Evolutionary conservation across 495 filamentous ascomycete species (phyloP).

Genomic region (Trichoderma reesei): DNA sequence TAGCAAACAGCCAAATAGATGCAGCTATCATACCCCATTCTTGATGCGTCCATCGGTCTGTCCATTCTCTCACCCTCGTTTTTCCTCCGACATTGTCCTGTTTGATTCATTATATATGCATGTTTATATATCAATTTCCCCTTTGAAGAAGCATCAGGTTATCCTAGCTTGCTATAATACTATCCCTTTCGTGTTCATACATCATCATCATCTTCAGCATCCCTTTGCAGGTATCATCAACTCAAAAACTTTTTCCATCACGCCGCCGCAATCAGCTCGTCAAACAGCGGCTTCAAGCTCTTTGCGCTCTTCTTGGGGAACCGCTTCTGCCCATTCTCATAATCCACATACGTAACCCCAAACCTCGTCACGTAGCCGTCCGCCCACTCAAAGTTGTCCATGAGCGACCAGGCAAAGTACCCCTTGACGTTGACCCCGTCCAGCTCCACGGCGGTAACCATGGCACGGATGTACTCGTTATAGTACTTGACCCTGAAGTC

Average conservation of each 20-base stretch:
- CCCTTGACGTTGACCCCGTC: conserved; percentile 63
- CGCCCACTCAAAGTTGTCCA: conserved; percentile 65
- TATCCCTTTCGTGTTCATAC: too few relatives aligned
- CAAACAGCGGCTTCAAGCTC: conserved; percentile 54
- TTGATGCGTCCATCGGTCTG: too few relatives aligned
- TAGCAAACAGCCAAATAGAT: too few relatives aligned
- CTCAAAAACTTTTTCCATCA: conserved; percentile 18
- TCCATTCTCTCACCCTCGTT: too few relatives aligned
- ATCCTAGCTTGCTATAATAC: too few relatives aligned
- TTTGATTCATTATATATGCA: too few relatives aligned
- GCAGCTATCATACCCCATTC: too few relatives aligned
- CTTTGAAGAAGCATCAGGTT: too few relatives aligned
- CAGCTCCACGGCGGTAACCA: conserved; percentile 54
- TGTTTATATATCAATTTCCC: too few relatives aligned
- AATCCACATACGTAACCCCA: conserved; percentile 70
- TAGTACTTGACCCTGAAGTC: conserved; percentile 70
- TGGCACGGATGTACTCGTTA: conserved; percentile 58
- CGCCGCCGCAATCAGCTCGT: conserved; percentile 41
- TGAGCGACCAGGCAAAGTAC: conserved; percentile 74
- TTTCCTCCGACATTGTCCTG: too few relatives aligned
- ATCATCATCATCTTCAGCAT: too few relatives aligned
- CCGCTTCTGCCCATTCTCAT: conserved; percentile 62
- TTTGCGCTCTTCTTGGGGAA: conserved; percentile 71
- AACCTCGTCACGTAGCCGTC: conserved; percentile 81
- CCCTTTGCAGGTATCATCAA: neutral